Evolutionary conservation across 2,329 filamentous ascomycete species (phyloP), one percentile per base, ranked within the genome.

Genomic region (Aspergillus sp.): DNA sequence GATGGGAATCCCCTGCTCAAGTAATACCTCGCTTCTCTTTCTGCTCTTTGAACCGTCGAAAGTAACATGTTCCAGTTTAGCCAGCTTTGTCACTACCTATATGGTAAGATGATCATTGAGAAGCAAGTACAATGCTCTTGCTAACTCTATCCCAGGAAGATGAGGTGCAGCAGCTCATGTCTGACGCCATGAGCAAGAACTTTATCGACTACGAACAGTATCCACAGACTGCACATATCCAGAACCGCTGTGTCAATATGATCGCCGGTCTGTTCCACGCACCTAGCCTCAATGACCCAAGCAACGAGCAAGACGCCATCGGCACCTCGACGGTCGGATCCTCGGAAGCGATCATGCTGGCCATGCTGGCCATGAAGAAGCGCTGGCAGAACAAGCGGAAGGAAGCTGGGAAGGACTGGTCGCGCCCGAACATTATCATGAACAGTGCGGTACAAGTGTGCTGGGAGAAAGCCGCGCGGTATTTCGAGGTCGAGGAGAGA

Each of bases 361-460:
- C 87, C 32, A 88, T 87, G 1, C 76, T 91, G 19, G 88, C 89
- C 3, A 90, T 91, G 89, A 91, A 91, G 78, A 81, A 87, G n/a
- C 80, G 86, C 19, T 91, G 89, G 89, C 87, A 91, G 71, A 85
- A 89, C 67, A 84, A 82, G 66, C 81, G 88, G 25, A 79, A 76
- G 58, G 81, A 79, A 0, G 82, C 82, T 39, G 87, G 87, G 13
- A 89, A 90, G 63, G 86, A 89, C 64, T 84, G 81, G 1, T 80
- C 75, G 1, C 85, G 84, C 32, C 89, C 89, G 1, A 91, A 91
- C 69, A 90, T 91, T 64, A 79, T 91, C 68, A 91, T 91, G 89
- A 89, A 88, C 1, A 82, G 86, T 23, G 91, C 90, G 65, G 88
- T 88, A 1, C 89, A 91, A 74, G 89, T 91, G 0, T 88, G 88